Conservation (phyloP, 306 rosid species). For the Potentilla sterilis region DNA sequence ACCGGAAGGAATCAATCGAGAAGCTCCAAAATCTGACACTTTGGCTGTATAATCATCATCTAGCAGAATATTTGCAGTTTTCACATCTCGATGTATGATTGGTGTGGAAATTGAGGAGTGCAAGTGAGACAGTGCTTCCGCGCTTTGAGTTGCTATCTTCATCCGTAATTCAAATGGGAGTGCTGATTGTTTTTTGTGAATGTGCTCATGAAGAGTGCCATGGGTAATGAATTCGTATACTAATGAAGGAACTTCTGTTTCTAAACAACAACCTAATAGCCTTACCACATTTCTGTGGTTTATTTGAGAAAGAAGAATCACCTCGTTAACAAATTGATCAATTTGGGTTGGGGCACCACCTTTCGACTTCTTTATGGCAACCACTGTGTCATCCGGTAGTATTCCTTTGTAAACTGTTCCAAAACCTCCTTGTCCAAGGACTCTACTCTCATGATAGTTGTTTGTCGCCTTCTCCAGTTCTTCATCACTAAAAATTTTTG, state of each 20-base stretch:
- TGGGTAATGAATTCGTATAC: constrained; percentile 1
- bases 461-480: constrained; percentile 10
- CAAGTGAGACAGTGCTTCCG: constrained; percentile 1
- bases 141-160: constrained; percentile 2
- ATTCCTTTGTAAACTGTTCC: constrained; percentile 15
- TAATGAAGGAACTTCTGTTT: background rate
- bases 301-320: constrained; percentile 5
- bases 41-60: background rate
- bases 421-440: constrained; percentile 18
- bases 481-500: background rate
- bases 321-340: constrained; percentile 14
- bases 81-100: constrained; percentile 18
- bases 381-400: background rate
- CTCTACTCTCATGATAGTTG: background rate
- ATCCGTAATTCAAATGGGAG: background rate
- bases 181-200: background rate
- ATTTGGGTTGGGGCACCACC: background rate
- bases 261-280: constrained; percentile 16
- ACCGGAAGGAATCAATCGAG: background rate
- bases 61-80: background rate
- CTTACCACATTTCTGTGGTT: constrained; percentile 16
- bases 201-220: constrained; percentile 9
- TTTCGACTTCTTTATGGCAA: constrained; percentile 14
- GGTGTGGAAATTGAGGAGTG: background rate
- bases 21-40: constrained; percentile 15